Percentiles rank a stretch among this genome's conserved stretches.
phyloP scores from a whole-genome alignment of 768 basidiomycete species.

The Fomitopsis serialis region DNA sequence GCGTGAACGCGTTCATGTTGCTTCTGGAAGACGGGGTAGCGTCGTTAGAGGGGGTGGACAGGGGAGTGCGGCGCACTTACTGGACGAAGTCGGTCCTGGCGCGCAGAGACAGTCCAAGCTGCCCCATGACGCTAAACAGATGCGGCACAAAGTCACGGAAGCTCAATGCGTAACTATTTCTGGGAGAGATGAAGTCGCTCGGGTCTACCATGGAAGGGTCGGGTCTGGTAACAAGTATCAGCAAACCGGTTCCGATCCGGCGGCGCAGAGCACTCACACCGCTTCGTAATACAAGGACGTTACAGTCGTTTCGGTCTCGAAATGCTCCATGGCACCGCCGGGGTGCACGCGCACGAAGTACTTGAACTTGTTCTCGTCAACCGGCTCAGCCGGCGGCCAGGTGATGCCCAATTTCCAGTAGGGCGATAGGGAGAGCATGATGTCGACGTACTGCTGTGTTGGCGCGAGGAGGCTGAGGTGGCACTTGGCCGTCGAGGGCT shows the following conservation, averaged over 20 bases:
- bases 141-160: conserved; percentile 78
- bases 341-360: conserved; percentile 82
- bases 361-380: conserved; percentile 66
- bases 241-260: not conserved
- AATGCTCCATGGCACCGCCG: conserved; percentile 83
- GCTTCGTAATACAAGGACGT: conserved; percentile 86
- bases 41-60: not conserved
- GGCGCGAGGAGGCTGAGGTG: conserved; percentile 72
- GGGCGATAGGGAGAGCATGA: conserved; percentile 63
- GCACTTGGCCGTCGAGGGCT: conserved; percentile 73
- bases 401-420: conserved; percentile 72
- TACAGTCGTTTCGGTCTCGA: conserved; percentile 73
- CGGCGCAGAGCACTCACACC: conserved; percentile 42
- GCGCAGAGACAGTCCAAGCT: conserved; percentile 77
- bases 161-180: conserved; percentile 84
- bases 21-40: conserved; percentile 38
- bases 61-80: conserved; percentile 41
- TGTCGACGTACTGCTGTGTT: conserved; percentile 72
- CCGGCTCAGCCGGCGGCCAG: conserved; percentile 72
- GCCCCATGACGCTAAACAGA: conserved; percentile 75
- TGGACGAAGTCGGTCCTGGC: conserved; percentile 74
- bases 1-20: conserved; percentile 67
- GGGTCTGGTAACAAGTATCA: conserved; percentile 45
- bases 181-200: conserved; percentile 70
- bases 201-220: conserved; percentile 76